Evolutionary conservation across 163 green algal species (phyloP).

Genomic region (Volvox carteri): DNA sequence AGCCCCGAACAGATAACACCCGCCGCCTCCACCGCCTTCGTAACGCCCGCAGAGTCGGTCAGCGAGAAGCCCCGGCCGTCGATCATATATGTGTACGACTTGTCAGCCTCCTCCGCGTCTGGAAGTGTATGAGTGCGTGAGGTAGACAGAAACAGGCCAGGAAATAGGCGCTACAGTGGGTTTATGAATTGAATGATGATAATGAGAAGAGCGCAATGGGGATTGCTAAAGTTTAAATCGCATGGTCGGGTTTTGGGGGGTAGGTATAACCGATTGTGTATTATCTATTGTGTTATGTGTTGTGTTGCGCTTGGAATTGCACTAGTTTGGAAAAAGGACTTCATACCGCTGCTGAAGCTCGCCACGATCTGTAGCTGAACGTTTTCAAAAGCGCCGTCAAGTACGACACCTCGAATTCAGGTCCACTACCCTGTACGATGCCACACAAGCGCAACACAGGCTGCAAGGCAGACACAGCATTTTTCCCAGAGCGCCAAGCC

Average conservation of each 20-base stretch:
- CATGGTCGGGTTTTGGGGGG: neutral
- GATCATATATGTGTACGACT: constrained; percentile 65
- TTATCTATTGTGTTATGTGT: neutral
- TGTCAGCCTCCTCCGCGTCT: constrained; percentile 45
- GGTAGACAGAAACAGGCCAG: neutral
- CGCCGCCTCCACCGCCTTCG: constrained; percentile 28
- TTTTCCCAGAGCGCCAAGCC: no score
- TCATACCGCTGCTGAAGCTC: no score
- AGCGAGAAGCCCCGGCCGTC: constrained; percentile 61
- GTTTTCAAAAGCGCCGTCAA: no score
- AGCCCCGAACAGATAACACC: constrained; percentile 44
- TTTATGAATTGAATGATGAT: neutral
- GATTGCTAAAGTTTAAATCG: neutral
- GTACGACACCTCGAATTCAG: no score
- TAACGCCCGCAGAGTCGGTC: constrained; percentile 50
- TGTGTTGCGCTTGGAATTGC: no score
- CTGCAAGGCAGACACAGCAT: no score
- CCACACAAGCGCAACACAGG: no score
- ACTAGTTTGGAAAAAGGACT: no score
- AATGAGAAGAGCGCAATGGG: neutral
- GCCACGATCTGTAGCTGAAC: no score
- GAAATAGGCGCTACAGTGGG: neutral
- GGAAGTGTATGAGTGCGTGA: neutral
- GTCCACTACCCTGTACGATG: no score
- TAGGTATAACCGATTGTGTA: neutral